Evolutionary conservation across 345 rosid species (phyloP).

Genomic region (Limnanthes douglasii): DNA sequence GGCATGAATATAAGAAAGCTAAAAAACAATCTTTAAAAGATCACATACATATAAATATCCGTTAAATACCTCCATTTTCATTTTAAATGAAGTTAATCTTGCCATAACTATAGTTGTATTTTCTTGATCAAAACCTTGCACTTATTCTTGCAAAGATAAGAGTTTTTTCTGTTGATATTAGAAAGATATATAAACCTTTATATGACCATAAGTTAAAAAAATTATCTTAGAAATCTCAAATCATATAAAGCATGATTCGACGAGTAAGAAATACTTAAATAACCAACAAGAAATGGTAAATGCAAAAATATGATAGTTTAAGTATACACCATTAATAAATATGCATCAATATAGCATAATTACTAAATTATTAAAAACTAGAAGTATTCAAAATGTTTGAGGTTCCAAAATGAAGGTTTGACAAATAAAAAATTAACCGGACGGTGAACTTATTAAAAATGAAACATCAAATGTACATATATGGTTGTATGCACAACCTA

Average conservation of each 20-base stretch:
- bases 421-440: no score
- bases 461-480: no score
- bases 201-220: slow-evolving; percentile 1
- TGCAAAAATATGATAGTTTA: background rate
- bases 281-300: background rate
- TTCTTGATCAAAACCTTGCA: slow-evolving; percentile 98
- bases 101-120: slow-evolving; percentile 98
- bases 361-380: no score
- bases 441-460: no score
- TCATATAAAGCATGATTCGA: background rate
- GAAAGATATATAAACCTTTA: no score
- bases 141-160: slow-evolving; percentile 52
- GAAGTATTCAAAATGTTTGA: no score
- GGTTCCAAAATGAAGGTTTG: no score
- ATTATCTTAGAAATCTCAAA: background rate
- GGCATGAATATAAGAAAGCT: background rate
- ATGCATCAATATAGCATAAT: no score
- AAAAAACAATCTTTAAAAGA: background rate
- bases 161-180: slow-evolving; percentile 3
- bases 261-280: background rate
- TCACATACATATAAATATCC: background rate
- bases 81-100: slow-evolving; percentile 78
- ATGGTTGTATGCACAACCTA: no score
- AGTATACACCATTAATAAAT: no score
- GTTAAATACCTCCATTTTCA: slow-evolving; percentile 83